Conservation (phyloP, 768 basidiomycete species). For the Lactarius tabidus region DNA sequence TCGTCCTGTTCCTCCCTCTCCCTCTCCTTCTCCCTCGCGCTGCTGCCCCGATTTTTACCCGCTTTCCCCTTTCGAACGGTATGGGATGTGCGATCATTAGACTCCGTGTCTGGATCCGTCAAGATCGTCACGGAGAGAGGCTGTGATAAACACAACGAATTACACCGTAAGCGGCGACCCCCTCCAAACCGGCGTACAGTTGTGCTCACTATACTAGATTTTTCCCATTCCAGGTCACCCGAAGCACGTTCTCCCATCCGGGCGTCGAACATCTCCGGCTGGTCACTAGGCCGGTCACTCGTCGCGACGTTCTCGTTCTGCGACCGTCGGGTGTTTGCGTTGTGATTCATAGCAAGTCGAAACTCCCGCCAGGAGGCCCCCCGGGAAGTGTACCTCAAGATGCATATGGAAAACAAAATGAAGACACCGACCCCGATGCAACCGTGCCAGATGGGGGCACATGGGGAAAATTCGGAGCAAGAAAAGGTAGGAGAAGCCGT, state of each 20-base stretch:
- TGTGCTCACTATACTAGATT: constrained; percentile 10
- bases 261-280: constrained; percentile 22
- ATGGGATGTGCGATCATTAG: neutral
- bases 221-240: constrained; percentile 7
- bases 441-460: constrained; percentile 14
- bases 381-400: constrained; percentile 20
- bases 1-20: neutral
- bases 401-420: neutral
- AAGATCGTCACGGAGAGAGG: constrained; percentile 16
- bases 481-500: constrained; percentile 3
- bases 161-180: too few species aligned
- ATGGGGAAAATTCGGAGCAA: neutral
- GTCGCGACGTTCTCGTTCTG: neutral
- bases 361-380: neutral
- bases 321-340: neutral
- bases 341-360: too few species aligned
- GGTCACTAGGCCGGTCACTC: neutral
- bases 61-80: neutral
- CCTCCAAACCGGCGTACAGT: neutral
- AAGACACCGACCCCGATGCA: constrained; percentile 19
- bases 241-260: constrained; percentile 4
- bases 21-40: neutral
- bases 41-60: neutral
- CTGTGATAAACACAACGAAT: constrained; percentile 1
- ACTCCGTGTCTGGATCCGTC: neutral